Evolutionary conservation across 805 yeast genomes (phyloP), one percentile per base, ranked within the genome.

Genomic region (Naumovozyma dairenensis): DNA sequence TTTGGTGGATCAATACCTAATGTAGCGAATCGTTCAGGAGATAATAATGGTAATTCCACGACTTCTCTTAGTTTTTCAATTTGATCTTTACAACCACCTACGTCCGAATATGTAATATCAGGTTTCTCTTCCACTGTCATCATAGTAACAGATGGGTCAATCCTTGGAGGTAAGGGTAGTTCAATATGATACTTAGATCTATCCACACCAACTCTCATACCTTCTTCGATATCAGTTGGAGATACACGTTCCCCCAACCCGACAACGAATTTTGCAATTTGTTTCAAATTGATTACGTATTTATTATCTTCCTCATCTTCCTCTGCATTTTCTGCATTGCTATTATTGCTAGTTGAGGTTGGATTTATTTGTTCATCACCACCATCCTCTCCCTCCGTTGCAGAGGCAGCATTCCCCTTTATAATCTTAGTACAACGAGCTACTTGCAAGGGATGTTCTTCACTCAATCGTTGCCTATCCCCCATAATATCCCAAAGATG

Each of bases 61-160:
- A 89, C 97, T 61, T 87, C 97, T 58, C 96, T 74, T 40, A 87
- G 69, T 61, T 89, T 87, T 59, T 92, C 99, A 51, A 92, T 89
- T 61, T 92, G 99, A 43, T 92, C 97, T 66, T 92, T 92, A 59
- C 96, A 85, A 25, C 99, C 99, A 49, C 99, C 99, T 43, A 92
- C 87, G 58, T 92, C 99, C 41, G 93, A 83, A 61, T 92, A 92
- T 2, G 99, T 92, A 25, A 92, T 97, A 62, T 92, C 98, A 10
- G 98, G 99, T 60, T 92, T 92, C 63, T 92, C 99, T 62, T 92
- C 99, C 31, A 92, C 99, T 2, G 97, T 89, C 99, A 92, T 92
- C 98, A 92, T 92, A 5, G 98, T 92, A 35, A 92, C 99, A 25
- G 86, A 74, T 10, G 99, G 97, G 60, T 92, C 99, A 56, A 92